Evolutionary conservation across 306 rosid genomes (phyloP).

Genomic region (Acacia melanoxylon): DNA sequence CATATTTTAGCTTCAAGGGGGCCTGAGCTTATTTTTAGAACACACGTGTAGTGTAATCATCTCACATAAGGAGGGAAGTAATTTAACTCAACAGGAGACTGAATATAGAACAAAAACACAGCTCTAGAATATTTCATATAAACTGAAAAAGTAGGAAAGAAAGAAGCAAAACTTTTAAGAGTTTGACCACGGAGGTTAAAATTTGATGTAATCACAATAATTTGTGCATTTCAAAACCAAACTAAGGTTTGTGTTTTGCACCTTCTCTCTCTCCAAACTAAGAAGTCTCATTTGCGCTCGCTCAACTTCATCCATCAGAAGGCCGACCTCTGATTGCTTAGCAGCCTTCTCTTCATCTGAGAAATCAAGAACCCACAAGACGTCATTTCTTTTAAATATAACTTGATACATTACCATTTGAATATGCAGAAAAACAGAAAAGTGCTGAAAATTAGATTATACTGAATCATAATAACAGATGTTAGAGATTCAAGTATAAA

Average conservation of each 20-base stretch:
- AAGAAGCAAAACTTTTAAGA: not conserved
- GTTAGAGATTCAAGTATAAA: slow-evolving; percentile 30
- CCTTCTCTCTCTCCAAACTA: slow-evolving; percentile 61
- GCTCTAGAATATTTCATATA: not conserved
- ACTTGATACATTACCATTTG: slow-evolving; percentile 1
- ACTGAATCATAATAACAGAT: slow-evolving; percentile 17
- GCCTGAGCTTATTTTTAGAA: not conserved
- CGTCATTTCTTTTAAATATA: slow-evolving; percentile 11
- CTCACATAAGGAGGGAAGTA: not conserved
- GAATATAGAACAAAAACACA: not conserved
- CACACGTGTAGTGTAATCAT: not conserved
- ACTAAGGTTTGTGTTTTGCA: slow-evolving; percentile 21
- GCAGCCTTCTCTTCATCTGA: slow-evolving; percentile 87
- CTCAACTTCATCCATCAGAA: slow-evolving; percentile 65
- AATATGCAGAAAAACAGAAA: slow-evolving; percentile 19
- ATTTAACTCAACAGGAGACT: not conserved
- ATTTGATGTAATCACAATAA: slow-evolving; percentile 2
- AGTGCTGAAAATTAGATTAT: slow-evolving; percentile 11
- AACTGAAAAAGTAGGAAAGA: not conserved
- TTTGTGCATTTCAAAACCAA: slow-evolving; percentile 28
- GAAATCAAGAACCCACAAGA: slow-evolving; percentile 22
- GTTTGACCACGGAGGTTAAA: not conserved
- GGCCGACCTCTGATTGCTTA: slow-evolving; percentile 88
- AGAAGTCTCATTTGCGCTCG: slow-evolving; percentile 53
- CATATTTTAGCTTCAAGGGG: not conserved